Conservation (phyloP, 495 filamentous ascomycete genomes). For the Penicillium desertorum region DNA sequence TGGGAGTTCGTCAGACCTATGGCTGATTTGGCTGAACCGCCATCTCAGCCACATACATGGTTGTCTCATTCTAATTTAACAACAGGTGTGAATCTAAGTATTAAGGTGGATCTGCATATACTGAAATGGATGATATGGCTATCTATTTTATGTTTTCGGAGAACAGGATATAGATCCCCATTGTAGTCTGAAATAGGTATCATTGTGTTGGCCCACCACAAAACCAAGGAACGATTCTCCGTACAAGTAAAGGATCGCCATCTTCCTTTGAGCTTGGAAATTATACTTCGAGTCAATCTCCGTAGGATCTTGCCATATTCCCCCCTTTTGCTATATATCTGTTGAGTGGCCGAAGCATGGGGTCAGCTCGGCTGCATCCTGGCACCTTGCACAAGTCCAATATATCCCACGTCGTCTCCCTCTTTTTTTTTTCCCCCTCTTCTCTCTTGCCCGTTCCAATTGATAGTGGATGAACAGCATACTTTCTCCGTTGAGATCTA, state of each 20-base stretch:
- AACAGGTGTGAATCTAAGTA: neutral
- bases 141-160: neutral
- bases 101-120: neutral
- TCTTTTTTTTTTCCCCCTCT: neutral
- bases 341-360: no score
- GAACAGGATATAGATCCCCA: neutral
- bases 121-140: neutral
- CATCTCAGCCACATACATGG: constrained; percentile 6
- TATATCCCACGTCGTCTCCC: no score
- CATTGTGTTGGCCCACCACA: neutral
- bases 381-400: no score
- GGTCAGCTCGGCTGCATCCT: no score
- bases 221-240: neutral
- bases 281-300: neutral
- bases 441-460: neutral
- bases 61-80: constrained; percentile 1
- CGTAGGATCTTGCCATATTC: neutral
- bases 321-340: neutral
- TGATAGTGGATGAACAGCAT: no score
- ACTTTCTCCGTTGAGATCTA: no score
- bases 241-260: constrained; percentile 7
- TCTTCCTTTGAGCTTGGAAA: constrained; percentile 3
- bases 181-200: neutral
- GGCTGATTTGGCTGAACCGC: neutral
- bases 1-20: neutral